Conservation (phyloP, 1,284 basidiomycete genomes). For the Termitomyces sp. region DNA sequence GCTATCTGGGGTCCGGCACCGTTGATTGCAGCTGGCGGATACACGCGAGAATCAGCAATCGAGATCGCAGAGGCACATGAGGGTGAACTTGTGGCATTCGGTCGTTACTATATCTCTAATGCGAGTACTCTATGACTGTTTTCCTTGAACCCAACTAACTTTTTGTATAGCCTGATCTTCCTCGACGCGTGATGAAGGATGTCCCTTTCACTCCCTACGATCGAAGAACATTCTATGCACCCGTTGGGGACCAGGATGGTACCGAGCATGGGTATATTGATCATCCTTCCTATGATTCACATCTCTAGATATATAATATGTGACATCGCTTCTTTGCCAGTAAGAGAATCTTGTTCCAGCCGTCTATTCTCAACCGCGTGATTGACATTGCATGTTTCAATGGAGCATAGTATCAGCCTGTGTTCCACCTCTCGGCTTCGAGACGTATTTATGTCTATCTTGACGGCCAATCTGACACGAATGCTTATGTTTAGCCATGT, state of each 20-base stretch:
- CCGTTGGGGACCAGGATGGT: slow-evolving; percentile 15
- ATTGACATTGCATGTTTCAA: neutral
- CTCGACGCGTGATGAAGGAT: slow-evolving; percentile 33
- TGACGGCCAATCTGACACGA: too few relatives aligned
- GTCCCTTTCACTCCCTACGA: slow-evolving; percentile 29
- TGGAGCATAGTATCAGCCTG: too few relatives aligned
- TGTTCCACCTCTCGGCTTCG: too few relatives aligned
- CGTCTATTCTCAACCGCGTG: neutral
- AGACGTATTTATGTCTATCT: too few relatives aligned
- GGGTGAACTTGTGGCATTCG: slow-evolving; percentile 36
- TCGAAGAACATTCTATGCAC: slow-evolving; percentile 29
- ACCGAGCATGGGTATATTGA: slow-evolving; percentile 37
- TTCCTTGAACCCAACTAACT: neutral
- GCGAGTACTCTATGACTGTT: neutral
- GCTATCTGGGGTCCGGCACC: slow-evolving; percentile 27
- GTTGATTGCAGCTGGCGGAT: slow-evolving; percentile 48
- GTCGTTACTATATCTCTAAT: slow-evolving; percentile 37
- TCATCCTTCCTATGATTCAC: slow-evolving; percentile 29
- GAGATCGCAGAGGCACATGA: slow-evolving; percentile 23
- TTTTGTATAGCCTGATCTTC: slow-evolving; percentile 46
- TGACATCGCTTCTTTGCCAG: neutral
- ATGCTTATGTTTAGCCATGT: neutral
- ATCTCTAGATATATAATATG: neutral
- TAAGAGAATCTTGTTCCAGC: neutral
- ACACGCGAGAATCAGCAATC: slow-evolving; percentile 28